Base-by-base conservation (phyloP, 1,284 basidiomycete genomes). In the Trametes pubescens region DNA sequence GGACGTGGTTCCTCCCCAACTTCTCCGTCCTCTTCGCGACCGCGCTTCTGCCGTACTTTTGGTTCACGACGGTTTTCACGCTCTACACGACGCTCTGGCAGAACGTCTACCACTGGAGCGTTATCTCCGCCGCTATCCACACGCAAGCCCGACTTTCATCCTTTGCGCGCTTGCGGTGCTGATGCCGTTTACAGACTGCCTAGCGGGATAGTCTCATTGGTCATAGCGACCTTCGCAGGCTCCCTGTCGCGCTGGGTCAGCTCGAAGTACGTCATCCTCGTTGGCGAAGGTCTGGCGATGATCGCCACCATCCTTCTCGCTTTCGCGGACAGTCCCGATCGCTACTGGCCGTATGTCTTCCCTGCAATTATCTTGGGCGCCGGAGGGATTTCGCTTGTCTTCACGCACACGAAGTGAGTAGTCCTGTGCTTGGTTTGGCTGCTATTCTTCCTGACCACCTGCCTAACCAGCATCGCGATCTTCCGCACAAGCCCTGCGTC, bases 331-430 rank as follows among this genome's bases (percentile, higher is more conserved):
- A 59, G 73, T 1, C 75, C 78, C 14, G 72, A 75, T 5, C 71
- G 76, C n/a, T 86, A 85, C 72, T 86, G 81, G 81, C 67, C 71
- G 0, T 76, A 77, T 64, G 75, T 80, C 48, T 81, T 86, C 70
- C 84, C 85, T 18, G 84, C 78, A 21, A 82, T 84, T 66, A 63
- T 76, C 29, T 59, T 86, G 44, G 84, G 84, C 26, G 78, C 79
- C 21, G 74, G 74, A 2, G 84, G 84, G 10, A 69, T 70, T 9
- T 75, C 74, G 74, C 61, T 76, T 40, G 68, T 67, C 22, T 77
- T 71, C 68, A 76, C 74, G 34, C 76, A 77, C 66, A 74, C 73
- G 4, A 77, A 76, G 74, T 82, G 68, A 67, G 81, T 69, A 35
- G 61, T 4, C 49, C 21, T 32, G 49, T 24, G 44, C 49, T 48